Evolutionary conservation across 805 yeast species (phyloP), one percentile per base, ranked within the genome.

Genomic region (Torulaspora delbrueckii): DNA sequence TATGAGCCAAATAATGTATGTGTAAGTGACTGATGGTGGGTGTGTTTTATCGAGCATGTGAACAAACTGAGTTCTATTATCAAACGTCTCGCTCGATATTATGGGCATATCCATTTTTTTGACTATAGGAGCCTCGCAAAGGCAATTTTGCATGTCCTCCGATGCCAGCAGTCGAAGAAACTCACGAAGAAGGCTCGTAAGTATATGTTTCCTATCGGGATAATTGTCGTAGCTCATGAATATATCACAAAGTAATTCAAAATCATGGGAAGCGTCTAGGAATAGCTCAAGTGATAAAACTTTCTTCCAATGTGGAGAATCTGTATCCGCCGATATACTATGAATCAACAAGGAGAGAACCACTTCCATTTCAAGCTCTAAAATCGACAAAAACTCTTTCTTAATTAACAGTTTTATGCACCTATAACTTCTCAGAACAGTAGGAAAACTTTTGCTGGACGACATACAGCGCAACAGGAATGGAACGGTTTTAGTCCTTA

Each of bases 1-100:
- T 0, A 85, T 72, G 27, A 91, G 70, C 59, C 71, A 77, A 40
- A 78, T 68, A 1, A 79, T 63, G 47, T 93, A 90, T 0, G 83
- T 75, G 5, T 70, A 70, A 2, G 93, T 86, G 2, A 74, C 67
- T 1, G 70, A 57, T 0, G 96, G 96, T 0, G 96, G 82, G 23
- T 86, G 95, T 0, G 69, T 55, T 57, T 89, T 89, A 59, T 91
- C 98, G 19, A 93, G 71, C 43, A 82, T 76, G 45, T 91, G 96
- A 25, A 90, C 70, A 46, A 80, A 75, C 10, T 80, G 68, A 0
- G 82, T 71, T 53, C 79, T 77, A 38, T 76, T 64, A 2, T 70
- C 58, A 0, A 86, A 76, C 8, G 61, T 62, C 3, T 68, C 63
- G 12, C 63, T 59, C 0, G 81, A 72, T 24, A 82, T 65, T 0